These are phyloP conservation scores for Clavispora santaluciae DNA, from an alignment of 805 yeast genomes.

Conservation along the genomic window DNA sequence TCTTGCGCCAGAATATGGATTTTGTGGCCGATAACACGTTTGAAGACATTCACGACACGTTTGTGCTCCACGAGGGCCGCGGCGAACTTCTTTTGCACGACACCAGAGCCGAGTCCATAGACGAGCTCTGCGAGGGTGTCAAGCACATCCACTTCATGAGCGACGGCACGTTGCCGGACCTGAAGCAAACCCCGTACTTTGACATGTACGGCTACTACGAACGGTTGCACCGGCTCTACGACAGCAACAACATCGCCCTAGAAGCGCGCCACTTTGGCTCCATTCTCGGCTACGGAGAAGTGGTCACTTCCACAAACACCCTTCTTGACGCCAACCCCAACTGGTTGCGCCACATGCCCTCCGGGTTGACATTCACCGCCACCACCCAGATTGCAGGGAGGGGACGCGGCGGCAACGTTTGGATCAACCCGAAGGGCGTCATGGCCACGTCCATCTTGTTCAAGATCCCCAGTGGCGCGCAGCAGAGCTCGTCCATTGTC, in stretches of 20 bases:
- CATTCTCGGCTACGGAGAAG: slow-evolving; percentile 72
- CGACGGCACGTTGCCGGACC: slow-evolving; percentile 43
- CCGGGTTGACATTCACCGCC: slow-evolving; percentile 67
- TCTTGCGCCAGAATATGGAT: slow-evolving; percentile 34
- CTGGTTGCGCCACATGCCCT: slow-evolving; percentile 56
- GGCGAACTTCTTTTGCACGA: slow-evolving; percentile 5
- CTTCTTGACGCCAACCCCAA: slow-evolving; percentile 69
- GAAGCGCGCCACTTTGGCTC: slow-evolving; percentile 50
- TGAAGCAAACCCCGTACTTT: slow-evolving; percentile 66
- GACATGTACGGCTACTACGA: slow-evolving; percentile 54
- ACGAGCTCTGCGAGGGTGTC: slow-evolving; percentile 25
- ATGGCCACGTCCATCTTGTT: slow-evolving; percentile 74
- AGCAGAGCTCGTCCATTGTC: slow-evolving; percentile 54
- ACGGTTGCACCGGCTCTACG: slow-evolving; percentile 32
- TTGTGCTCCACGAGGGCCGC: slow-evolving; percentile 37
- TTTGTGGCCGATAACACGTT: slow-evolving; percentile 25
- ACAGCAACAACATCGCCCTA: slow-evolving; percentile 6
- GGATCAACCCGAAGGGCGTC: slow-evolving; percentile 95
- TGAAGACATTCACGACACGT: slow-evolving; percentile 55
- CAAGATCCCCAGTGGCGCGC: slow-evolving; percentile 46
- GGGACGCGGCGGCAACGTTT: slow-evolving; percentile 91
- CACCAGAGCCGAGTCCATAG: slow-evolving; percentile 4
- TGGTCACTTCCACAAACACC: slow-evolving; percentile 81
- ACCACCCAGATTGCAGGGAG: slow-evolving; percentile 85
- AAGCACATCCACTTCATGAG: slow-evolving; percentile 52